phyloP scores from a whole-genome alignment of 257 asterid species.

The Vinca minor region DNA sequence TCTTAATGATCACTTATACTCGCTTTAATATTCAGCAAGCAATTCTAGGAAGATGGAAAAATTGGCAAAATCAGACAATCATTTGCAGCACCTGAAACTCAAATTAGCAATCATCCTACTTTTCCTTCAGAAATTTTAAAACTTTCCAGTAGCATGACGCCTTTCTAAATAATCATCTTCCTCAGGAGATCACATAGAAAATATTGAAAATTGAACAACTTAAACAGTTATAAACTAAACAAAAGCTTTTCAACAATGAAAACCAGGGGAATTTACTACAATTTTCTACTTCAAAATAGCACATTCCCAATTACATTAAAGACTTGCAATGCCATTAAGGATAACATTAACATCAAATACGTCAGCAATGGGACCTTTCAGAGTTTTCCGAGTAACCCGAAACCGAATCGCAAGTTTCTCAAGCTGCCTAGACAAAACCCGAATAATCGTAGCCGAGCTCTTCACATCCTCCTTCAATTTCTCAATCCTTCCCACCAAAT shows the following conservation, averaged over 20 bases:
- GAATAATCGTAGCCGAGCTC: slow-evolving; percentile 46
- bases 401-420: slow-evolving; percentile 82
- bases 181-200: too few relatives aligned
- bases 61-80: background rate
- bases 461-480: slow-evolving; percentile 68
- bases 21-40: background rate
- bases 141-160: too few relatives aligned
- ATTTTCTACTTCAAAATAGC: background rate
- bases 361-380: slow-evolving; percentile 73
- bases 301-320: background rate
- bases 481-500: slow-evolving; percentile 68
- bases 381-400: slow-evolving; percentile 54
- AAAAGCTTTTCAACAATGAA: too few relatives aligned
- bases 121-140: too few relatives aligned
- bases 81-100: background rate
- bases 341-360: slow-evolving; percentile 24
- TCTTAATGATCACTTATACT: background rate
- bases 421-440: slow-evolving; percentile 66
- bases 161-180: too few relatives aligned
- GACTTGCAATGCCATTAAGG: background rate
- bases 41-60: background rate
- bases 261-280: too few relatives aligned
- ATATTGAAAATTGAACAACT: too few relatives aligned
- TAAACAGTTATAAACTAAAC: too few relatives aligned
- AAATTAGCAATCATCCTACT: too few relatives aligned